Evolutionary conservation across 495 filamentous ascomycete species (phyloP).

Genomic region (Neurospora sp.): DNA sequence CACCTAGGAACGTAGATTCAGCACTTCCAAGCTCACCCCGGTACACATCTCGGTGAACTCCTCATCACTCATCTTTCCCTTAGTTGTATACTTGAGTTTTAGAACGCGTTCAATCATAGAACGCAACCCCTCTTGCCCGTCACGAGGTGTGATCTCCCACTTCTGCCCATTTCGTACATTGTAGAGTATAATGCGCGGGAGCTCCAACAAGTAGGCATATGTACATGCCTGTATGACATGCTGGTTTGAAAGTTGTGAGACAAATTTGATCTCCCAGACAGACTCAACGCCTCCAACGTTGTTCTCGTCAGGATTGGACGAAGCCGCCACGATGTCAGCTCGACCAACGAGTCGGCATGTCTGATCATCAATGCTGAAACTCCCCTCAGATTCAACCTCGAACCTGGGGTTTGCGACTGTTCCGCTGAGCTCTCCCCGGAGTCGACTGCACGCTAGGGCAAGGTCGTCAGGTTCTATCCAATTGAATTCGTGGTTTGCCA

Average conservation of each 20-base stretch:
- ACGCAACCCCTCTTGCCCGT: slow-evolving; percentile 6
- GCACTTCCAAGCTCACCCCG: neutral
- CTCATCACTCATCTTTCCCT: neutral
- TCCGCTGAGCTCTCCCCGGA: neutral
- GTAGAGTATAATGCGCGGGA: slow-evolving; percentile 6
- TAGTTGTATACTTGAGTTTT: slow-evolving; percentile 2
- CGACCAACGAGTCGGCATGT: neutral
- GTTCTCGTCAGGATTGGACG: neutral
- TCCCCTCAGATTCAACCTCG: neutral
- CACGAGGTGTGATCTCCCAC: slow-evolving; percentile 1
- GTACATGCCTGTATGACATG: slow-evolving; percentile 6
- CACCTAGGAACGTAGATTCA: neutral
- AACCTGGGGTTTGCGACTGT: neutral
- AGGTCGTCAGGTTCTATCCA: slow-evolving; percentile 1
- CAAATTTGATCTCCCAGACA: slow-evolving; percentile 10
- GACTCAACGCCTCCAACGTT: slow-evolving; percentile 1
- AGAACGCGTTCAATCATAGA: slow-evolving; percentile 8
- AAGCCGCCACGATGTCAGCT: neutral
- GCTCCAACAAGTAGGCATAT: slow-evolving; percentile 7
- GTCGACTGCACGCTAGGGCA: neutral
- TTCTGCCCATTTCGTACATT: slow-evolving; percentile 8
- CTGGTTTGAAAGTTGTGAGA: slow-evolving; percentile 5
- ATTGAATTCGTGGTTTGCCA: slow-evolving; percentile 1
- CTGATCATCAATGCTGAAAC: neutral
- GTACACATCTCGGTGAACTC: neutral